Base-by-base conservation (phyloP, 441 rosid species). In the Breynia disticha region DNA sequence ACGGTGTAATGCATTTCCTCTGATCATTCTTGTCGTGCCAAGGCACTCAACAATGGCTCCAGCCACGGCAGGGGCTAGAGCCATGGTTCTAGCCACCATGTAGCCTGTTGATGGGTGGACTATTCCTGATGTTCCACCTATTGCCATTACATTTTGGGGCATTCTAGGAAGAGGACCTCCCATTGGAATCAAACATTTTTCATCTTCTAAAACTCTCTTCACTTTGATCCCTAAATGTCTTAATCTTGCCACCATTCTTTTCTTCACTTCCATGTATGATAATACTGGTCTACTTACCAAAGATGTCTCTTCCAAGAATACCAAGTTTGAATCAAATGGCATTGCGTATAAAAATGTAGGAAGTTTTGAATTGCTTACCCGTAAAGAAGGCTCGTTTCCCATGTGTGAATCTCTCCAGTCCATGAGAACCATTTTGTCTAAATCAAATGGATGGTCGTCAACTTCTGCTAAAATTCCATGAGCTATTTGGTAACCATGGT, bases 401-500 rank as follows among this genome's bases (percentile, higher is more conserved):
- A 84, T 35, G 67, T 81, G 91, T 46, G 85, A 65, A 63, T 81
- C 84, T 68, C 91, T 81, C 91, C 91, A 81, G 65, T 81, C 91
- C 87, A 81, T 84, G 0, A 84, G 71, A 61, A 84, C 70, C 85
- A 81, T 77, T 72, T 79, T 81, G 19, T 84, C 86, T 54, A 81
- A 57, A 43, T 84, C 87, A 63, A 72, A 84, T 9, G 87, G 87
- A 38, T 84, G 91, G 43, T 16, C 54, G 46, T 84, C 88, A 8
- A 84, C 86, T 55, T 84, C 84, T 13, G 86, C 91, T 50, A 84
- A 60, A 56, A 84, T 59, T 3, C 88, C 86, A 60, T 81, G 86
- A 52, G 93, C 93, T 59, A 84, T 77, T 60, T 84, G 93, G 60
- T 75, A 84, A 16, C 93, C 87, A 64, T 66, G 76, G 65, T 79